Percentiles rank a stretch among this genome's conserved stretches.
These are phyloP conservation scores for Globisporangium irregulare DNA, from an alignment of 352 stramenopile species.

Conservation along the genomic window DNA sequence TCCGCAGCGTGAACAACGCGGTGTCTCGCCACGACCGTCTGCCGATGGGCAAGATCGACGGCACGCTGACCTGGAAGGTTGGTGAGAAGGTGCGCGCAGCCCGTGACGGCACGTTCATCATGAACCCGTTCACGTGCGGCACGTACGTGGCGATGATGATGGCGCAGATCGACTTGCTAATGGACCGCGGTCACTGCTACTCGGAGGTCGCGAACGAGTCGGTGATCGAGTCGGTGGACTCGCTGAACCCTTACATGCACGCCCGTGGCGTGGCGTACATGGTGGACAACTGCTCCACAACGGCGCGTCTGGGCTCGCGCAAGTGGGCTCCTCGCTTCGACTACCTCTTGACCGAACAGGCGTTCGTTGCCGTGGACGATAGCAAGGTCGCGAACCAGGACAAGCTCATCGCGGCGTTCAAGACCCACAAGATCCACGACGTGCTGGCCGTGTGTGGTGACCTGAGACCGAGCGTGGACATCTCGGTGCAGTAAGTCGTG, in stretches of 20 bases:
- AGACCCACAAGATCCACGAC: conserved; percentile 96
- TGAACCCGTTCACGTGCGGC: conserved; percentile 97
- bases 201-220: conserved; percentile 98
- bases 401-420: conserved; percentile 93
- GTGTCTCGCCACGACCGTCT: conserved; percentile 92
- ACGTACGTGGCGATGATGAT: conserved; percentile 99
- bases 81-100: conserved; percentile 94
- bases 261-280: conserved; percentile 97
- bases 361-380: conserved; percentile 94
- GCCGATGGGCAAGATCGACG: conserved; percentile 97
- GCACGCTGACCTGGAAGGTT: conserved; percentile 96
- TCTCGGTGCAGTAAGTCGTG: conserved; percentile 75
- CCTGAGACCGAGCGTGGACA: conserved; percentile 96
- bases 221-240: conserved; percentile 98
- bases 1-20: conserved; percentile 97
- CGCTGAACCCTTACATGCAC: conserved; percentile 99
- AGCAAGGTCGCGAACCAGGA: conserved; percentile 83
- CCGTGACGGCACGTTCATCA: conserved; percentile 94
- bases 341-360: conserved; percentile 98
- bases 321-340: conserved; percentile 99
- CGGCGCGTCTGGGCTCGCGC: conserved; percentile 94
- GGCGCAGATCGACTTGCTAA: conserved; percentile 96
- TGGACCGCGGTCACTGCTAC: conserved; percentile 95
- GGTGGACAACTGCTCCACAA: conserved; percentile 99
- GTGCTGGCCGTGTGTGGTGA: conserved; percentile 94